Conservation (phyloP, 2,329 filamentous ascomycete genomes). For the Pseudocercospora vitis region DNA sequence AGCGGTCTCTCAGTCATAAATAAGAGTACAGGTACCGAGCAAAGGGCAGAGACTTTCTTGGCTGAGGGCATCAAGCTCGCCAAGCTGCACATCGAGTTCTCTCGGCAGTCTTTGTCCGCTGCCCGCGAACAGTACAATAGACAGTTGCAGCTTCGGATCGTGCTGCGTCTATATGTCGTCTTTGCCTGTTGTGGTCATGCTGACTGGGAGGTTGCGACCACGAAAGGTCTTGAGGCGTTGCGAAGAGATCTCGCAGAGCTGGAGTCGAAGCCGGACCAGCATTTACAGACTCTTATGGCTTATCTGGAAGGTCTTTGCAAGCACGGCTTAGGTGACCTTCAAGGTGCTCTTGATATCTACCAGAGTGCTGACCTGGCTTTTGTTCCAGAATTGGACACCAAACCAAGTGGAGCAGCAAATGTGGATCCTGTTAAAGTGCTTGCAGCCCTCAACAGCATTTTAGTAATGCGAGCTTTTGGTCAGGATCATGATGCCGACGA, state of each 20-base stretch:
- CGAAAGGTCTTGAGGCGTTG: conserved; percentile 57
- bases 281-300: conserved; percentile 44
- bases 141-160: conserved; percentile 65
- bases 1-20: conserved; percentile 57
- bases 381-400: conserved; percentile 43
- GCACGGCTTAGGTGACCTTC: conserved; percentile 73
- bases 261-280: conserved; percentile 13
- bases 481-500: conserved; percentile 54
- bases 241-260: conserved; percentile 38
- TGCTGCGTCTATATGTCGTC: conserved; percentile 68
- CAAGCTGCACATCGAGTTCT: conserved; percentile 18
- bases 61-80: conserved; percentile 56
- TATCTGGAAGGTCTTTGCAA: conserved; percentile 76
- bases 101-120: conserved; percentile 31
- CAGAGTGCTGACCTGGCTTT: conserved; percentile 57
- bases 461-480: conserved; percentile 45
- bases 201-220: conserved; percentile 64
- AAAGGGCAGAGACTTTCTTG: conserved; percentile 58
- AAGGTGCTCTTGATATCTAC: conserved; percentile 67
- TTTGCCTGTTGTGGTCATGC: conserved; percentile 69
- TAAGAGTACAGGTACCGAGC: conserved; percentile 54
- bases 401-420: conserved; percentile 31
- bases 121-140: conserved; percentile 56
- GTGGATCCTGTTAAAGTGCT: conserved; percentile 47
- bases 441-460: conserved; percentile 49